A percentile compares a stretch with the other conserved stretches of the same genome.
phyloP scores from a whole-genome alignment of 306 rosid species.

The Rosa lucieae region DNA sequence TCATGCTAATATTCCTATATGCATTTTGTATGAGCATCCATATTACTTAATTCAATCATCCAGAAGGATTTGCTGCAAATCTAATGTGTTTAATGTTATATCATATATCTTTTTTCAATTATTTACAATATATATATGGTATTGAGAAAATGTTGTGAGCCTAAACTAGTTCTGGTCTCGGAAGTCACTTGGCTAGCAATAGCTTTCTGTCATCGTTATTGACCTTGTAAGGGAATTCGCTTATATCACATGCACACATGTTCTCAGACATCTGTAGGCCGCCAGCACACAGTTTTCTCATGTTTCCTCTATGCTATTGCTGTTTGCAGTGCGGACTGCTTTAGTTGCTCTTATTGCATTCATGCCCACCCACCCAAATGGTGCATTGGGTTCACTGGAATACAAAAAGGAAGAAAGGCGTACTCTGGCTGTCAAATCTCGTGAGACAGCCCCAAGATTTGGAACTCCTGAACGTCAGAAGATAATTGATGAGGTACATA shows the following conservation, averaged over 20 bases:
- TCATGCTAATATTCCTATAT: not conserved
- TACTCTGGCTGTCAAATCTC: conserved; percentile 77
- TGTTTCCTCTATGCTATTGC: conserved; percentile 21
- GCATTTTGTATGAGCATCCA: not conserved
- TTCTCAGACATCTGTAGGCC: not conserved
- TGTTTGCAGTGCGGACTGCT: conserved; percentile 87
- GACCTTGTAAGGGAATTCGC: not conserved
- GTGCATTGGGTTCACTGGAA: conserved; percentile 89
- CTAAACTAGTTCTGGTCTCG: not conserved
- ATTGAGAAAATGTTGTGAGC: not conserved
- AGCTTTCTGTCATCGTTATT: not conserved
- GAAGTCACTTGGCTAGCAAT: not conserved
- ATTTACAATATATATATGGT: not conserved
- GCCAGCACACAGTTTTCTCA: not conserved
- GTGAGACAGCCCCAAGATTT: conserved; percentile 68
- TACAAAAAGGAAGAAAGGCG: conserved; percentile 92
- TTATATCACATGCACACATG: not conserved
- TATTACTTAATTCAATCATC: not conserved
- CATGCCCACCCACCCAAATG: conserved; percentile 96
- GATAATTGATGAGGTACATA: conserved; percentile 62
- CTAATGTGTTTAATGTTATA: too few species aligned
- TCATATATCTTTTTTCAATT: too few species aligned
- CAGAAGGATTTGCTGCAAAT: not conserved
- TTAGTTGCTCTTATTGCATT: conserved; percentile 92
- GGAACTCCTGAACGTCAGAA: conserved; percentile 86